Evolutionary conservation across 202 grass and related monocot genomes (phyloP).

Genomic region (Schoenoplectus triqueter): DNA sequence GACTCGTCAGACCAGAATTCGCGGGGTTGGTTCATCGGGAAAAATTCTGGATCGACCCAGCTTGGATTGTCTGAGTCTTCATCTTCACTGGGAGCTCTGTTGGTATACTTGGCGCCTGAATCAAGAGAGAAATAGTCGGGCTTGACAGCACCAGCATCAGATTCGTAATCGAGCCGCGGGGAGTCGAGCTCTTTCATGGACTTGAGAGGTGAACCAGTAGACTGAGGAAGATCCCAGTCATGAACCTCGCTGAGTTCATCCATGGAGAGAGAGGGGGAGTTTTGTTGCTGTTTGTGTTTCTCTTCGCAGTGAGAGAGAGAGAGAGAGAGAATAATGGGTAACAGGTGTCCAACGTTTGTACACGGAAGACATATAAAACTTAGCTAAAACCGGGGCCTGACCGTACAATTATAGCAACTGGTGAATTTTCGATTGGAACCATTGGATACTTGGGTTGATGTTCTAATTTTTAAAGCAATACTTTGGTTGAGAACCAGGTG

Average conservation of each 20-base stretch:
- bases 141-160: conserved; percentile 81
- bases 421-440: neutral
- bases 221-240: conserved; percentile 82
- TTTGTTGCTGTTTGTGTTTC: neutral
- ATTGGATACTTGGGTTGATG: neutral
- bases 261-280: conserved; percentile 44
- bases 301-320: neutral
- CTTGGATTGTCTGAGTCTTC: conserved; percentile 63
- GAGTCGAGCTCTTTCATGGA: conserved; percentile 15
- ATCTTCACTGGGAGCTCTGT: conserved; percentile 41
- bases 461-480: neutral
- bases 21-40: conserved; percentile 50
- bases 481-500: neutral
- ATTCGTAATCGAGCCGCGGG: conserved; percentile 35
- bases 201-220: conserved; percentile 37
- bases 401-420: neutral
- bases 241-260: conserved; percentile 51
- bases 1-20: conserved; percentile 79
- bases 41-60: conserved; percentile 86
- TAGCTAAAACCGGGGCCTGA: neutral
- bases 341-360: neutral
- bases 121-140: conserved; percentile 85
- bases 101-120: conserved; percentile 51
- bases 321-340: neutral
- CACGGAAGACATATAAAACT: neutral